Conservation (phyloP, 257 asterid genomes). For the Nicotiana otophora region DNA sequence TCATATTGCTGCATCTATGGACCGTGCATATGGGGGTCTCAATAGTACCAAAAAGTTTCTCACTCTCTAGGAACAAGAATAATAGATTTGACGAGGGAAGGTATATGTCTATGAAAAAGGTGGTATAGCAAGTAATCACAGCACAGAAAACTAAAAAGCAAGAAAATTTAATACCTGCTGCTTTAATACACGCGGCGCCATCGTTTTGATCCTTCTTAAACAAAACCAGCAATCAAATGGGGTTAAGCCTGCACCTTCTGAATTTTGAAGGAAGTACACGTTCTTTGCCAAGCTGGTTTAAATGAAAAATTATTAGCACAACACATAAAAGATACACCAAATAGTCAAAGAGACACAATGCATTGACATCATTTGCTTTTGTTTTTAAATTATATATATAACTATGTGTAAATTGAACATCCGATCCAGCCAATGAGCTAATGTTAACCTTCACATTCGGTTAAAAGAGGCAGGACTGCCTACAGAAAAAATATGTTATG, state of each 20-base stretch:
- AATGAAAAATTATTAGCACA: background rate
- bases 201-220: constrained; percentile 89
- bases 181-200: constrained; percentile 89
- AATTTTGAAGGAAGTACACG: constrained; percentile 80
- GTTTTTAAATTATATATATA: background rate
- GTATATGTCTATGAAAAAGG: background rate
- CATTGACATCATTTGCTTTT: background rate
- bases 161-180: constrained; percentile 53
- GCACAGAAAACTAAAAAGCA: background rate
- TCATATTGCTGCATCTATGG: too few relatives aligned
- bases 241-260: constrained; percentile 97
- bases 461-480: background rate
- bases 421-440: background rate
- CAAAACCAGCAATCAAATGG: constrained; percentile 99
- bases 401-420: background rate
- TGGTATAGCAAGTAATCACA: background rate
- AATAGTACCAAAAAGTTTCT: too few relatives aligned
- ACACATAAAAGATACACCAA: background rate
- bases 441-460: background rate
- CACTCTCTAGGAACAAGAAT: too few relatives aligned
- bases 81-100: background rate
- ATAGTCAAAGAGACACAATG: background rate
- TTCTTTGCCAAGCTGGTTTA: constrained; percentile 64
- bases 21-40: too few relatives aligned
- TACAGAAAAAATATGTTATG: background rate